Evolutionary conservation across 495 filamentous ascomycete species (phyloP), one percentile per base, ranked within the genome.

Genomic region (Sordaria brevicollis): DNA sequence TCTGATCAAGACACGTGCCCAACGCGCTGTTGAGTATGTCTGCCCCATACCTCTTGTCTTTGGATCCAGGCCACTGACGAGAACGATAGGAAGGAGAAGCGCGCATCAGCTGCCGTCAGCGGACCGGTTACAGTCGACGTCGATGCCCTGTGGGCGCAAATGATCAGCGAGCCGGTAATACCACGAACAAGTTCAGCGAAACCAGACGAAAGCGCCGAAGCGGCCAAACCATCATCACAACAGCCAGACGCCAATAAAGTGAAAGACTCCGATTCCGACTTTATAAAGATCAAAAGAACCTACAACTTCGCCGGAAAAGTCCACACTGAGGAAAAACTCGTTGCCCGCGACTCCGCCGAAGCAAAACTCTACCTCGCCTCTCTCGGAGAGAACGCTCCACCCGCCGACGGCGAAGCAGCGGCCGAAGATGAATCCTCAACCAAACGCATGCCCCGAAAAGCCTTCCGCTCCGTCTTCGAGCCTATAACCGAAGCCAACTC

Each of bases 221-320:
- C 71, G 54, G 68, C 68, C 8, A 76, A 72, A 36, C 37, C 68
- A 10, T 72, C 74, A 34, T 37, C 70, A 36, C 36, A 69, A 76
- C 66, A 75, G 69, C 68, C 75, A 70, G 72, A 76, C 68, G 38
- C 69, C 67, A 66, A 75, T 43, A 31, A 41, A 70, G 25, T 39
- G 62, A 49, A 65, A 33, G 13, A n/a, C 6, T 25, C 13, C 9
- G 68, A 72, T 33, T 21, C 69, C 33, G 71, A 90, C 17, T 87
- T 87, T 82, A 87, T 98, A 71, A 89, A 89, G 67, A 96, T 99
- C 65, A 94, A 91, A 70, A 90, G 92, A 35, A 93, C 90, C 5
- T 97, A 96, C 80, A 90, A 91, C 68, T 98, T 97, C 74, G 95
- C 95, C 13, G 96, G 96, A 69, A 89, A 94, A 76, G 86, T 89